These are phyloP conservation scores for Microbotryum silenes-acaulis DNA, from an alignment of 1,284 basidiomycete genomes.

Conservation along the genomic window DNA sequence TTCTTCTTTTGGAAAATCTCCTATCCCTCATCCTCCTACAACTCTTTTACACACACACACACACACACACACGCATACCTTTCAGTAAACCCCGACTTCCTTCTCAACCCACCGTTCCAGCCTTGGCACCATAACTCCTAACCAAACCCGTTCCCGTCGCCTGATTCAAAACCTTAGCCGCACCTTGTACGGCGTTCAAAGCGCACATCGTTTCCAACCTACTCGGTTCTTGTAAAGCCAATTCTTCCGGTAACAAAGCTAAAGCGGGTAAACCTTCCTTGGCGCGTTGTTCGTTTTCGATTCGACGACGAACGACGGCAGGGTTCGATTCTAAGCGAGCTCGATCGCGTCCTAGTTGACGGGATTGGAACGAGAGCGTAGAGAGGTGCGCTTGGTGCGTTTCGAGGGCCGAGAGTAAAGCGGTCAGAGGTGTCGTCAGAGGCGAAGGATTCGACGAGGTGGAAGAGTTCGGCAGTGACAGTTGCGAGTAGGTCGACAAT, in stretches of 20 bases:
- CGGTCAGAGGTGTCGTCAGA: constrained; percentile 74
- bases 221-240: constrained; percentile 77
- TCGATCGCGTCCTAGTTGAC: constrained; percentile 87
- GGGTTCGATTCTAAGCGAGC: constrained; percentile 60
- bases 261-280: constrained; percentile 78
- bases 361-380: constrained; percentile 82
- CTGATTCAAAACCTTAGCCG: constrained; percentile 39
- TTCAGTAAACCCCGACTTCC: too few species aligned
- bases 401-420: constrained; percentile 76
- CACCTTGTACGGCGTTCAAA: constrained; percentile 41
- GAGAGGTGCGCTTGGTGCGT: constrained; percentile 82
- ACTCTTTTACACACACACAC: too few species aligned
- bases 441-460: constrained; percentile 58
- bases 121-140: constrained; percentile 22
- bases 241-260: constrained; percentile 64
- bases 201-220: constrained; percentile 73
- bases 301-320: constrained; percentile 71
- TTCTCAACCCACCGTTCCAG: constrained; percentile 7
- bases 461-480: constrained; percentile 29
- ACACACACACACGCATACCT: too few species aligned
- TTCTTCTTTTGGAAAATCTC: too few species aligned
- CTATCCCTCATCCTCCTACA: too few species aligned
- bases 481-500: constrained; percentile 40
- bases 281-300: constrained; percentile 76
- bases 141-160: constrained; percentile 36